Percentiles rank a stretch among this genome's conserved stretches.
Conservation (phyloP, 177 flowering plant genomes). For the Telopea speciosissima region DNA sequence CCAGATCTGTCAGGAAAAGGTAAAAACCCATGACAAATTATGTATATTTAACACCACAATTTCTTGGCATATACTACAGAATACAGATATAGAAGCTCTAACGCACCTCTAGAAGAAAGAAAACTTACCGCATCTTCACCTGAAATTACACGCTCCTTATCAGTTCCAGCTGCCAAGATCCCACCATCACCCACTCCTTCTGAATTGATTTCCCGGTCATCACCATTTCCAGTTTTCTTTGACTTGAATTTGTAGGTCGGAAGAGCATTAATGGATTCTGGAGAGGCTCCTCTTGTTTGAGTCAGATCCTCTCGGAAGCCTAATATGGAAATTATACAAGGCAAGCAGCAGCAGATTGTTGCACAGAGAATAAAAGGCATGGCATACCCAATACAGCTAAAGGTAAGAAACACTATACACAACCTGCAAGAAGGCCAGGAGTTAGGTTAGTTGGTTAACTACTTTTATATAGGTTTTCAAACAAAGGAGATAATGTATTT, state of each 20-base stretch:
- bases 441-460: neutral
- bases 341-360: constrained; percentile 94
- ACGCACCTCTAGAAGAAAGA: neutral
- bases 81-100: neutral
- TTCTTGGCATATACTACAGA: neutral
- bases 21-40: neutral
- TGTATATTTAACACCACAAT: neutral
- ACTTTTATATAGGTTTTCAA: neutral
- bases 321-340: constrained; percentile 82
- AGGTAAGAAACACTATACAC: constrained; percentile 88
- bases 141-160: constrained; percentile 50
- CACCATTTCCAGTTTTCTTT: constrained; percentile 32
- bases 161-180: constrained; percentile 57
- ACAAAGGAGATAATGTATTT: neutral
- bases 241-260: constrained; percentile 57
- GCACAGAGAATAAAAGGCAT: constrained; percentile 98
- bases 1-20: neutral
- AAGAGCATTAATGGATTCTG: constrained; percentile 57
- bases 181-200: constrained; percentile 56
- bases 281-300: constrained; percentile 57
- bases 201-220: constrained; percentile 20
- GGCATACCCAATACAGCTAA: constrained; percentile 97
- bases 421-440: constrained; percentile 47
- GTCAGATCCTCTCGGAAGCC: constrained; percentile 57
- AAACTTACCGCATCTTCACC: constrained; percentile 71